Conservation (phyloP, 73 alveolate genomes). For the Stentor roeselii region DNA sequence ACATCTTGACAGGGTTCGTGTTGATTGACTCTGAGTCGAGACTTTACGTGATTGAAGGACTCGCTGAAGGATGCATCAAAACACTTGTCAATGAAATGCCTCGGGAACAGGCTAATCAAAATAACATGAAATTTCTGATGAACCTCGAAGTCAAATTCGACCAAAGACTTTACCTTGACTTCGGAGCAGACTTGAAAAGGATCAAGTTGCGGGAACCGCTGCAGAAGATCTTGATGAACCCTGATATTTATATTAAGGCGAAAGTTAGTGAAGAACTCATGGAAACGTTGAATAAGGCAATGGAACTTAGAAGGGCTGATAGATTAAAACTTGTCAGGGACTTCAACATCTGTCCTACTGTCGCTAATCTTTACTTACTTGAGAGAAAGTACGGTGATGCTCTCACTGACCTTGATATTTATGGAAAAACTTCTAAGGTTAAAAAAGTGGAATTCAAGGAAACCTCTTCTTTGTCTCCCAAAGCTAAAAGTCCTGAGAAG, state of each 20-base stretch:
- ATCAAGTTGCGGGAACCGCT: conserved; percentile 59
- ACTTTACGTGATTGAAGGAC: conserved; percentile 65
- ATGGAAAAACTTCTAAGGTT: conserved; percentile 32
- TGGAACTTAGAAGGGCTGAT: conserved; percentile 61
- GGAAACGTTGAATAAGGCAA: conserved; percentile 59
- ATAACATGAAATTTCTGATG: conserved; percentile 42
- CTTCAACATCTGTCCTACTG: conserved; percentile 50
- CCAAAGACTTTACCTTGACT: conserved; percentile 56
- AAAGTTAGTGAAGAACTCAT: conserved; percentile 71
- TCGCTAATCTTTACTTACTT: conserved; percentile 39
- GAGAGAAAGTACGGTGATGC: conserved; percentile 77
- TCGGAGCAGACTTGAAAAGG: conserved; percentile 56
- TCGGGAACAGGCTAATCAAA: conserved; percentile 52
- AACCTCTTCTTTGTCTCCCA: not conserved
- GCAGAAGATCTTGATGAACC: conserved; percentile 53
- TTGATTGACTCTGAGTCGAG: conserved; percentile 62
- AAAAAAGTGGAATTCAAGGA: conserved; percentile 9
- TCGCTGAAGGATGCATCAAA: conserved; percentile 58
- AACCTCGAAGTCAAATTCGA: conserved; percentile 66
- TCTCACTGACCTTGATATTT: conserved; percentile 51
- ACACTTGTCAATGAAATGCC: conserved; percentile 38
- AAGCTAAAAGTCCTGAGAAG: not conserved
- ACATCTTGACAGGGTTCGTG: conserved; percentile 60
- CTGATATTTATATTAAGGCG: conserved; percentile 66
- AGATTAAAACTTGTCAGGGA: conserved; percentile 58